phyloP scores from a whole-genome alignment of 1,284 basidiomycete species.

The Cutaneotrichosporon spelunceum region DNA sequence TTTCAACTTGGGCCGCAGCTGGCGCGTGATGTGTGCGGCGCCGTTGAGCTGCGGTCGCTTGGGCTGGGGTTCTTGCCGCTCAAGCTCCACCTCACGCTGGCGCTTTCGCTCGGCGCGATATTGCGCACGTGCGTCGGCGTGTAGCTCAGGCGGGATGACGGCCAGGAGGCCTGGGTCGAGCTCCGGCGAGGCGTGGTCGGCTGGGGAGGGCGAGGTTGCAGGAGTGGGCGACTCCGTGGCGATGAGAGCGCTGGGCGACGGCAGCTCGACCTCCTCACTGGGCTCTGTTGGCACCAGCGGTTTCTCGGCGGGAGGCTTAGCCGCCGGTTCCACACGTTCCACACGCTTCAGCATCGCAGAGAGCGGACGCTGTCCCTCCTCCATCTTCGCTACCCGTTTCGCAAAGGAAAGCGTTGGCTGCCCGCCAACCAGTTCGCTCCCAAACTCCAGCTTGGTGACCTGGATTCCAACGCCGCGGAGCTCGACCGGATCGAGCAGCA shows the following conservation, averaged over 20 bases:
- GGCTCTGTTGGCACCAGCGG: constrained; percentile 1
- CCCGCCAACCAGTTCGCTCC: constrained; percentile 17
- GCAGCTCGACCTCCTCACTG: neutral
- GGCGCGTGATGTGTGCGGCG: constrained; percentile 45
- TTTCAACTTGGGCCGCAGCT: constrained; percentile 45
- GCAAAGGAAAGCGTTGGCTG: constrained; percentile 37
- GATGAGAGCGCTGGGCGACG: neutral
- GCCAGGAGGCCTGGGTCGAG: constrained; percentile 46
- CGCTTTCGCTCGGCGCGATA: constrained; percentile 17
- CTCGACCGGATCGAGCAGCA: constrained; percentile 76
- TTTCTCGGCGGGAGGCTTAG: neutral
- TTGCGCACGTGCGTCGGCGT: constrained; percentile 34
- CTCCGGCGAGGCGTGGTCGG: constrained; percentile 23
- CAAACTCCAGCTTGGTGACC: constrained; percentile 78
- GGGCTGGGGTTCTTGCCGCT: neutral
- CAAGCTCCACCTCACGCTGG: neutral
- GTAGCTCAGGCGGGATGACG: constrained; percentile 36
- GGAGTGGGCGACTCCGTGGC: neutral
- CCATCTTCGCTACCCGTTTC: constrained; percentile 10
- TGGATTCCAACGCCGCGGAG: constrained; percentile 91
- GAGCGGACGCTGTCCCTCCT: neutral
- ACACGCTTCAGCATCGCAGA: neutral
- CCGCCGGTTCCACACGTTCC: too few relatives aligned
- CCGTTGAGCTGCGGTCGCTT: constrained; percentile 19
- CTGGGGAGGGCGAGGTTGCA: neutral